Base-by-base conservation (phyloP, 2,329 filamentous ascomycete genomes). In the Ceratocystis albifundus region DNA sequence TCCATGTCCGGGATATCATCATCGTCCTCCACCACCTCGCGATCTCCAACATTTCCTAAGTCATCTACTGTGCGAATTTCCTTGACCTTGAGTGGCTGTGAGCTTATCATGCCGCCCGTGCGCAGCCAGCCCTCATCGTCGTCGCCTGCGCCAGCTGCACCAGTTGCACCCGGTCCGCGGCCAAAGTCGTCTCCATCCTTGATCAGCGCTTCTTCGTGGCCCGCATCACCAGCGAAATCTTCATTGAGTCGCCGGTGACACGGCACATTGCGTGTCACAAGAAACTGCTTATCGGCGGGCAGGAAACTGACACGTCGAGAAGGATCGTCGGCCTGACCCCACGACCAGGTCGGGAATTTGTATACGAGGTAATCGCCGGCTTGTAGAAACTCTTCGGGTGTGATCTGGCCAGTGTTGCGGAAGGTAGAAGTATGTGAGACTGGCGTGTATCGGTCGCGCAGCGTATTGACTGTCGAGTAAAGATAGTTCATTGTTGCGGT, bases 1-100 rank as follows among this genome's bases (percentile, higher is more conserved):
- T 97, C 94, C 91, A 97, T 97, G 74, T 97, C 93, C 0, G 92
- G 93, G 69, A 97, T 96, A 72, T 96, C 93, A 72, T 95, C 90
- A 46, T 70, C 68, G 71, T 96, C 93, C 57, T 90, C 85, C 64
- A 87, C 87, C 32, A 86, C 83, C 4, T 89, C 79, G 66, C 83
- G 80, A 67, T 92, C 89, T 15, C 88, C 90, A 57, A 96, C 80
- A 72, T 94, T 93, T 30, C 92, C 93, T 28, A 88, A 87, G 72
- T 96, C 91, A 73, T 96, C 92, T 28, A 96, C 86, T 0, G 92
- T 95, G 71, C 89, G 81, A 53, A 96, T 90, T 75, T 96, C 90
- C 71, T 84, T 81, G 28, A 86, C 86, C 77, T 88, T 87, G 61
- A 88, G 83, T 70, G 90, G 88, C 74, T 90, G 87, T 64, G 85